A percentile compares a stretch with the other conserved stretches of the same genome.
These are phyloP conservation scores for Rhodomyrtus tomentosa DNA, from an alignment of 345 rosid genomes.

Conservation along the genomic window DNA sequence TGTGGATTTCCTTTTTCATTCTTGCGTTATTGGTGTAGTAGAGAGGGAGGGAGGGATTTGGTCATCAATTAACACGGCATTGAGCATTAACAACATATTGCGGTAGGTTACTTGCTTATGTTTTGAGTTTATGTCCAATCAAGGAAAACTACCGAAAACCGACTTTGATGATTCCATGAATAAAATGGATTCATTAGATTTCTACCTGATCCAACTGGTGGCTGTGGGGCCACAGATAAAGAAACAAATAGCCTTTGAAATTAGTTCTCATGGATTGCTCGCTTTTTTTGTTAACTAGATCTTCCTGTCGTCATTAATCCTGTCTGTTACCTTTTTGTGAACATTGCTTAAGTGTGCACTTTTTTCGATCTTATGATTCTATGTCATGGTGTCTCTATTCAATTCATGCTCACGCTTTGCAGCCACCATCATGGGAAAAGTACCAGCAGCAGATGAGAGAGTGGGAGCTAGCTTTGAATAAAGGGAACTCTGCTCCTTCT, in stretches of 20 bases:
- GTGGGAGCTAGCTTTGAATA: conserved; percentile 63
- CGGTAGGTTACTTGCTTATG: no score
- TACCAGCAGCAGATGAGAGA: conserved; percentile 72
- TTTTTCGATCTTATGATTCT: neutral
- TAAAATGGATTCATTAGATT: no score
- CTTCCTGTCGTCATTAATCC: neutral
- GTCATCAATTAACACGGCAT: neutral
- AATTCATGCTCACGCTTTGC: neutral
- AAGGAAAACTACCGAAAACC: no score
- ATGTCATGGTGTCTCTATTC: neutral
- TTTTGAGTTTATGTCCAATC: no score
- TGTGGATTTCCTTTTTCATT: neutral
- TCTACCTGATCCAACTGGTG: no score
- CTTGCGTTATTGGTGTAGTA: neutral
- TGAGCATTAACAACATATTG: neutral
- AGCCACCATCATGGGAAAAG: conserved; percentile 93
- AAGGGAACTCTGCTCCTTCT: conserved; percentile 18
- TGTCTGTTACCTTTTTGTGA: neutral
- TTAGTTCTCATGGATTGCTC: neutral
- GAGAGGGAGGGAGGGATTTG: no score
- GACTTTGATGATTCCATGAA: no score
- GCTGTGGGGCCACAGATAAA: neutral
- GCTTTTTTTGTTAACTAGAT: neutral
- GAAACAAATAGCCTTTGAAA: neutral
- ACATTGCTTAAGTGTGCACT: neutral